Evolutionary conservation across 768 basidiomycete genomes (phyloP).

Genomic region (Dendrothele bispora): DNA sequence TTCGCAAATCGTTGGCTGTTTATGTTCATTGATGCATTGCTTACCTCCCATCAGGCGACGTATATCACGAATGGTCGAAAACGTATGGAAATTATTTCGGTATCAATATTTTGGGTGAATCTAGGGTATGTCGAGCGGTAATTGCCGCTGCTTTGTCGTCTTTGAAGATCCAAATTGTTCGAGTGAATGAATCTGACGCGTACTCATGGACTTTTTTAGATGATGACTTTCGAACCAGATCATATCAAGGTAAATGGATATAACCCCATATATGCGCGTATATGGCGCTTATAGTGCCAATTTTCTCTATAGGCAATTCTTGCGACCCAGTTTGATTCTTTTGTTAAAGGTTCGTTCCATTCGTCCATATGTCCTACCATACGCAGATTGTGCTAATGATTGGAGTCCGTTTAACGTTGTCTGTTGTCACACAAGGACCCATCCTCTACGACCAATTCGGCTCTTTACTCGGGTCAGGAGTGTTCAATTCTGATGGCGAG

Average conservation of each 20-base stretch:
- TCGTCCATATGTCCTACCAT: not conserved
- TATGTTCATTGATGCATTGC: too few relatives aligned
- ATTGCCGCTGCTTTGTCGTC: too few relatives aligned
- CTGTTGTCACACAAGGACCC: not conserved
- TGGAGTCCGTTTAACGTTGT: constrained; percentile 19
- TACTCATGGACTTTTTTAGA: constrained; percentile 26
- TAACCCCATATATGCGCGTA: not conserved
- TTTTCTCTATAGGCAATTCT: constrained; percentile 34
- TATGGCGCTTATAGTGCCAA: not conserved
- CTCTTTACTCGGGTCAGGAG: constrained; percentile 10
- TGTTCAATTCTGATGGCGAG: constrained; percentile 18
- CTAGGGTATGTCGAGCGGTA: too few relatives aligned
- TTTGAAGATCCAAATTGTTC: too few relatives aligned
- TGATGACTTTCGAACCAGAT: constrained; percentile 49
- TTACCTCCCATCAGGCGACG: too few relatives aligned
- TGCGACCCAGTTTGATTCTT: constrained; percentile 43
- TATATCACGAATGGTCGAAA: too few relatives aligned
- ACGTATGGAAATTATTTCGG: too few relatives aligned
- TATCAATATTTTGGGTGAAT: too few relatives aligned
- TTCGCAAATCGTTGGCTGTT: too few relatives aligned
- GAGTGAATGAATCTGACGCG: too few relatives aligned
- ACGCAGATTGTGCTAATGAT: not conserved
- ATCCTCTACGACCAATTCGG: not conserved
- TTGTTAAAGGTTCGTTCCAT: constrained; percentile 30
- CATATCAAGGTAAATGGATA: constrained; percentile 35